Percentiles rank a stretch among this genome's conserved stretches.
These are phyloP conservation scores for Colletotrichum sp. DNA, from an alignment of 2,329 filamentous ascomycete genomes.

Conservation along the genomic window DNA sequence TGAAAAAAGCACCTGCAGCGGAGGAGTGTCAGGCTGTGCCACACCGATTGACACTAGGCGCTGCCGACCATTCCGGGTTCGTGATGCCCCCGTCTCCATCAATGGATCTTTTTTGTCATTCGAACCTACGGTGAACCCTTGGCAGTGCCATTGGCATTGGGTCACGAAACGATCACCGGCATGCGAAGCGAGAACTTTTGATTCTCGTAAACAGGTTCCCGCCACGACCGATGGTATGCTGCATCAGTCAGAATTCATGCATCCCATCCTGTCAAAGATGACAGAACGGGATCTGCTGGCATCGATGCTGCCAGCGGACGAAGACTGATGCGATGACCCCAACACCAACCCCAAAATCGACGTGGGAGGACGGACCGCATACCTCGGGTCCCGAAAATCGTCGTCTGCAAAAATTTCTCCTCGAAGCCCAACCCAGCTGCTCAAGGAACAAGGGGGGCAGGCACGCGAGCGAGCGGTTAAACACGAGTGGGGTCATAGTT, in stretches of 20 bases:
- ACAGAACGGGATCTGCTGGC: background rate
- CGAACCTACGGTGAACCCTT: background rate
- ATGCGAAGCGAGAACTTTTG: background rate
- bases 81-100: slow-evolving; percentile 1
- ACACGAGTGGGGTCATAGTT: background rate
- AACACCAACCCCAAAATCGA: background rate
- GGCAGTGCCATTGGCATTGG: background rate
- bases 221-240: background rate
- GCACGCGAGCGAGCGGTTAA: background rate
- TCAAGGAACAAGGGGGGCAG: background rate
- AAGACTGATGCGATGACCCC: background rate
- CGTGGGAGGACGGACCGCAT: background rate
- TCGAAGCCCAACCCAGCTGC: background rate
- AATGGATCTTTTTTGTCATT: slow-evolving; percentile 14
- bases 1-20: background rate
- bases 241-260: background rate
- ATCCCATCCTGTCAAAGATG: background rate
- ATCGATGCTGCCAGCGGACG: background rate
- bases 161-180: background rate
- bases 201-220: background rate
- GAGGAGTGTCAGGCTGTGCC: background rate
- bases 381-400: background rate
- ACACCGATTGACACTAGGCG: slow-evolving; percentile 1
- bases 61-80: slow-evolving; percentile 9
- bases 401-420: background rate